phyloP scores from a whole-genome alignment of 768 basidiomycete species.

The Psilocybe tampanensis region DNA sequence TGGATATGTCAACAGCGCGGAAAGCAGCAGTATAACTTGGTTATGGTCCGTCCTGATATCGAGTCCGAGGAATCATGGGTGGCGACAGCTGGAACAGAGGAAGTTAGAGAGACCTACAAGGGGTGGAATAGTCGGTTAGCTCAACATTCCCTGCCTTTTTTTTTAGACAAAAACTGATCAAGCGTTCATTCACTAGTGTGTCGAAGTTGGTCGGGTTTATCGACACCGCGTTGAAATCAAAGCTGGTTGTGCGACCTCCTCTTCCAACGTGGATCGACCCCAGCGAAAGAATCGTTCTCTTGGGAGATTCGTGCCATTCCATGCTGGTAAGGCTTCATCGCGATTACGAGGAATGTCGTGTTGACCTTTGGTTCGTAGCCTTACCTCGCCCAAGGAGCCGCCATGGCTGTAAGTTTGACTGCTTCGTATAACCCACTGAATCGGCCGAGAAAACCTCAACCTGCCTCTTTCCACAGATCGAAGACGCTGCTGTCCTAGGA shows the following conservation, averaged over 20 bases:
- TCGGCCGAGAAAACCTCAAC: too few relatives aligned
- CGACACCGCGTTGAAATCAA: slow-evolving; percentile 47
- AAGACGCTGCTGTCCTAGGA: slow-evolving; percentile 53
- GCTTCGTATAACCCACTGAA: too few relatives aligned
- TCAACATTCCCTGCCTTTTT: slow-evolving; percentile 9
- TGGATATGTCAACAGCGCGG: slow-evolving; percentile 44
- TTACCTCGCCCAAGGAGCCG: slow-evolving; percentile 56
- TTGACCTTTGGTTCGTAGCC: slow-evolving; percentile 34
- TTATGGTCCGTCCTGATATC: slow-evolving; percentile 41
- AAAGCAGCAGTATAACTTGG: slow-evolving; percentile 46
- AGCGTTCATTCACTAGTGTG: slow-evolving; percentile 22
- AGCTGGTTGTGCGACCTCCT: slow-evolving; percentile 50
- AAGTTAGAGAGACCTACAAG: slow-evolving; percentile 48
- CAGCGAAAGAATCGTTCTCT: slow-evolving; percentile 41
- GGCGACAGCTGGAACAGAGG: slow-evolving; percentile 40
- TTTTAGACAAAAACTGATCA: neutral
- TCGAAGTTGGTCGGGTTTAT: slow-evolving; percentile 49
- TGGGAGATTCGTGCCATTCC: slow-evolving; percentile 61
- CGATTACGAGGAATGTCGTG: too few relatives aligned
- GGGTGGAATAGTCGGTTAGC: slow-evolving; percentile 52
- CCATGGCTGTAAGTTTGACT: slow-evolving; percentile 50
- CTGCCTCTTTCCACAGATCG: too few relatives aligned
- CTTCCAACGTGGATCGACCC: slow-evolving; percentile 51
- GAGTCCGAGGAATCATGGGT: slow-evolving; percentile 47
- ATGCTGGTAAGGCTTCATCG: slow-evolving; percentile 46